Evolutionary conservation across 768 basidiomycete species (phyloP).

Genomic region (Termitomyces sp.): DNA sequence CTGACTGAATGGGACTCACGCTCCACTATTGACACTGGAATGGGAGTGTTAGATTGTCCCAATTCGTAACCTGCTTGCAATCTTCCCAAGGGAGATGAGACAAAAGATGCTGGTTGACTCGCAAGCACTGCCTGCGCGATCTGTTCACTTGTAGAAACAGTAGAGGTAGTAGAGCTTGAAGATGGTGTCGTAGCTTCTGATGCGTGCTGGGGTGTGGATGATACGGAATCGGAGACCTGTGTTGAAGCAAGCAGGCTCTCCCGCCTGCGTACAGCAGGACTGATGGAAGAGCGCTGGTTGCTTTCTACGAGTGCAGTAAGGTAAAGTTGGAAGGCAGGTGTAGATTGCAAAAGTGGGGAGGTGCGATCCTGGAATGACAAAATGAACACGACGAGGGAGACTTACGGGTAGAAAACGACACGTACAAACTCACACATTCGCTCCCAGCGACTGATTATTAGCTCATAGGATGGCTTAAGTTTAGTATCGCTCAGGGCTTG

Average conservation of each 20-base stretch:
- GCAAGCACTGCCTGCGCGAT: conserved; percentile 46
- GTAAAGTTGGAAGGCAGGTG: conserved; percentile 74
- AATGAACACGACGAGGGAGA: conserved; percentile 9
- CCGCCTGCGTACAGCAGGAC: conserved; percentile 60
- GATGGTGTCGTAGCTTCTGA: conserved; percentile 10
- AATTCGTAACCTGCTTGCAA: conserved; percentile 35
- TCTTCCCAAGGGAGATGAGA: conserved; percentile 31
- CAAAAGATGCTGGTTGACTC: conserved; percentile 21
- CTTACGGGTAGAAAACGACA: conserved; percentile 11
- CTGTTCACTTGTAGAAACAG: conserved; percentile 25
- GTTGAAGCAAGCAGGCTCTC: conserved; percentile 51
- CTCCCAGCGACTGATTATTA: conserved; percentile 78
- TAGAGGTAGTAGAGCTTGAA: conserved; percentile 4
- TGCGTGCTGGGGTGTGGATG: conserved; percentile 4
- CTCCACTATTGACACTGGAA: conserved; percentile 80
- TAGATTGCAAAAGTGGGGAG: conserved; percentile 66
- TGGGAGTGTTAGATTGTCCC: conserved; percentile 49
- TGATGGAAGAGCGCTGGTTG: conserved; percentile 50
- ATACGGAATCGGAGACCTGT: conserved; percentile 3
- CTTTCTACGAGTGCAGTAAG: conserved; percentile 58
- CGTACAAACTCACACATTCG: conserved; percentile 78
- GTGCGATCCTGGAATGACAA: conserved; percentile 45
- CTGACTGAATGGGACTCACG: conserved; percentile 38
- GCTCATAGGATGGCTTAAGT: conserved; percentile 62
- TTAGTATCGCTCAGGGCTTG: conserved; percentile 61